Conservation (phyloP, 192 early-diverging fungal species). For the Backusella liffmaniae region DNA sequence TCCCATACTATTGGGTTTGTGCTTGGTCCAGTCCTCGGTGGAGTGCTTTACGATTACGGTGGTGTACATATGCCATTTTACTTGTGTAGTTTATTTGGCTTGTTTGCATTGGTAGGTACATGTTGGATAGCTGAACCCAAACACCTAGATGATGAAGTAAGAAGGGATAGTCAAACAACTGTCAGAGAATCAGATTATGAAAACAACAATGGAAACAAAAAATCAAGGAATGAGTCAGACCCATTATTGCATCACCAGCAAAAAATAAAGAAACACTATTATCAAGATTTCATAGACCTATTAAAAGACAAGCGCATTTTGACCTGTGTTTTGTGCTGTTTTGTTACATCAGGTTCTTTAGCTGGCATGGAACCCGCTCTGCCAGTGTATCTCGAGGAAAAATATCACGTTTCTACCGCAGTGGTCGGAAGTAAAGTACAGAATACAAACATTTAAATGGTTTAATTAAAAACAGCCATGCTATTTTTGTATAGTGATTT, state of each 20-base stretch:
- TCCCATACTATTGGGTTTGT: slow-evolving; percentile 67
- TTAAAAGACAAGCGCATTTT: slow-evolving; percentile 41
- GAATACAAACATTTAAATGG: neutral
- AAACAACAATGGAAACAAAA: neutral
- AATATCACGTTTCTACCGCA: slow-evolving; percentile 34
- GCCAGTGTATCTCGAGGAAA: slow-evolving; percentile 45
- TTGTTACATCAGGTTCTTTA: slow-evolving; percentile 42
- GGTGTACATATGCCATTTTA: slow-evolving; percentile 68
- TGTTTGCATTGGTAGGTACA: slow-evolving; percentile 55
- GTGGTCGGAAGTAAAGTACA: slow-evolving; percentile 27
- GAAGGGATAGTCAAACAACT: neutral
- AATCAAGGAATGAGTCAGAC: neutral
- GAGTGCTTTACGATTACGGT: slow-evolving; percentile 59
- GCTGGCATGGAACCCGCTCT: slow-evolving; percentile 53
- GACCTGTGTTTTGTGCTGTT: slow-evolving; percentile 38
- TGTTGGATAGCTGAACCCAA: slow-evolving; percentile 61
- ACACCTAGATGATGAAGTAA: neutral
- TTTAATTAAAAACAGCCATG: neutral
- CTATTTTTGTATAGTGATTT: slow-evolving; percentile 41
- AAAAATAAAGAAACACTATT: neutral
- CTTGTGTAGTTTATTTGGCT: slow-evolving; percentile 58
- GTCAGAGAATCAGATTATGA: neutral
- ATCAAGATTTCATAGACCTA: slow-evolving; percentile 25
- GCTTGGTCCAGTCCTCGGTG: slow-evolving; percentile 66
- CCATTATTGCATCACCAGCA: neutral